Evolutionary conservation across 1,139 yeast species (phyloP).

Genomic region (Hyphopichia pseudoburtonii): DNA sequence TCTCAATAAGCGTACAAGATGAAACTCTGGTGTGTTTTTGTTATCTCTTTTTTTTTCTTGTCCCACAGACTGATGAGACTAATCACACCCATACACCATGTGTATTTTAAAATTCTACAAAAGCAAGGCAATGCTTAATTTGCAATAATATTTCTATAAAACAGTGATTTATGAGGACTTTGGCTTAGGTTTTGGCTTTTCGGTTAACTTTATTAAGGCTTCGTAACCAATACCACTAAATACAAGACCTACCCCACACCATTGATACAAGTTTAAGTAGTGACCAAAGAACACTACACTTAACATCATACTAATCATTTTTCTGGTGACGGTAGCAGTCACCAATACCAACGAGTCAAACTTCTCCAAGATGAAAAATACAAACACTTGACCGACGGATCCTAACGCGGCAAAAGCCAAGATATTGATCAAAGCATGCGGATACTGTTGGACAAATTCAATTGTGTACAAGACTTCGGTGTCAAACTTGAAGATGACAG

Average conservation of each 20-base stretch:
- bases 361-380: slow-evolving; percentile 76
- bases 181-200: slow-evolving; percentile 6
- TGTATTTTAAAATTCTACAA: too few relatives aligned
- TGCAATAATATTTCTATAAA: too few relatives aligned
- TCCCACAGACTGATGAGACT: too few relatives aligned
- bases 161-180: too few relatives aligned
- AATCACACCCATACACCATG: too few relatives aligned
- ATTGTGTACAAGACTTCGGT: slow-evolving; percentile 50
- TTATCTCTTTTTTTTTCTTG: too few relatives aligned
- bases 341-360: slow-evolving; percentile 84
- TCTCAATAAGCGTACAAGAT: too few relatives aligned
- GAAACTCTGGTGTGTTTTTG: too few relatives aligned
- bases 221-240: slow-evolving; percentile 63
- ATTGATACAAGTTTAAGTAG: slow-evolving; percentile 58
- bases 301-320: slow-evolving; percentile 91
- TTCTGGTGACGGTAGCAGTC: slow-evolving; percentile 93
- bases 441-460: slow-evolving; percentile 42
- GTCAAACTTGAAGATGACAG: slow-evolving; percentile 40
- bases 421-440: slow-evolving; percentile 56
- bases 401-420: slow-evolving; percentile 75
- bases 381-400: slow-evolving; percentile 88
- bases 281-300: slow-evolving; percentile 89
- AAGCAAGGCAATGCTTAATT: too few relatives aligned
- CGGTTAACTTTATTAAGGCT: slow-evolving; percentile 19
- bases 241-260: slow-evolving; percentile 77